phyloP scores from a whole-genome alignment of 352 stramenopile species.

The Phytophthora idaei region DNA sequence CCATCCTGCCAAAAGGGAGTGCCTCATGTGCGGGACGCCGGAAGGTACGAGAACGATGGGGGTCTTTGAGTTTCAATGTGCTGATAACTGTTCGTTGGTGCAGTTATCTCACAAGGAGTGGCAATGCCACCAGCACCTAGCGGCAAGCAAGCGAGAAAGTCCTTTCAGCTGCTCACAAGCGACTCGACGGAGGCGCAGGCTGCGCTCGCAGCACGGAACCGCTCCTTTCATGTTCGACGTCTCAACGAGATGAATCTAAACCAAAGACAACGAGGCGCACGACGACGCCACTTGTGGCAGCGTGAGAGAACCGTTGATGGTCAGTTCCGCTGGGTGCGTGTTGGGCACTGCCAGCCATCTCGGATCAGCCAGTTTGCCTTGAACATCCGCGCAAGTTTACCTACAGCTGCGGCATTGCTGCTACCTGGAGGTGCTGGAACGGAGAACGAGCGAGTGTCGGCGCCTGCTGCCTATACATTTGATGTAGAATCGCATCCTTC shows the following conservation, averaged over 20 bases:
- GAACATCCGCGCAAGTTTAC: constrained; percentile 41
- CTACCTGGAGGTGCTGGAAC: constrained; percentile 15
- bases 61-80: not conserved
- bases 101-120: constrained; percentile 75
- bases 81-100: not conserved
- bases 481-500: constrained; percentile 13
- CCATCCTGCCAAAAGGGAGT: constrained; percentile 81
- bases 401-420: constrained; percentile 48
- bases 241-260: constrained; percentile 86
- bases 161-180: constrained; percentile 32
- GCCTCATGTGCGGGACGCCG: constrained; percentile 82
- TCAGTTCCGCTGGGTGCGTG: constrained; percentile 81
- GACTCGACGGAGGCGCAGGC: constrained; percentile 37
- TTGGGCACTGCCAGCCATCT: constrained; percentile 69
- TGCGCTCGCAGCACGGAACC: constrained; percentile 60
- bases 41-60: constrained; percentile 45
- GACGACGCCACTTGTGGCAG: constrained; percentile 79
- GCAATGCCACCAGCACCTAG: constrained; percentile 31
- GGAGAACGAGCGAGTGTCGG: constrained; percentile 30
- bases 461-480: constrained; percentile 25
- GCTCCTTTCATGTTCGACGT: constrained; percentile 79
- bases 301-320: constrained; percentile 72
- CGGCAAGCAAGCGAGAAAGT: constrained; percentile 27
- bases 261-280: constrained; percentile 72
- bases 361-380: constrained; percentile 66